Conservation (phyloP, 2,329 filamentous ascomycete species). For the Nakataea oryzae region DNA sequence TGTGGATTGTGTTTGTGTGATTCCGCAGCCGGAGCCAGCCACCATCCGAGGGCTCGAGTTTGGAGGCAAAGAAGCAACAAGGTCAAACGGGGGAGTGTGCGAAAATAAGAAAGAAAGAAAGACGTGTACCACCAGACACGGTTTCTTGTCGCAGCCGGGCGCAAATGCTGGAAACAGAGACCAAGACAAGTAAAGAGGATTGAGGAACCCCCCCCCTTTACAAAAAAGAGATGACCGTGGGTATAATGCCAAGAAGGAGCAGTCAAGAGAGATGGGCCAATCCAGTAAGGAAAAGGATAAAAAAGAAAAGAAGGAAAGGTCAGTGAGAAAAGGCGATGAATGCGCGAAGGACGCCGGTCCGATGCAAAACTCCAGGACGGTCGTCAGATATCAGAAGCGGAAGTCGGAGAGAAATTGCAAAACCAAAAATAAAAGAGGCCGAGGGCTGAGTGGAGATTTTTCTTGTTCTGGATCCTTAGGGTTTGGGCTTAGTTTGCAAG, state of each 20-base stretch:
- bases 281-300: too few species aligned
- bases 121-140: not conserved
- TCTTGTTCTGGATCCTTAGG: conserved; percentile 1
- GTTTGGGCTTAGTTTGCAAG: conserved; percentile 5
- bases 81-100: not conserved
- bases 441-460: conserved; percentile 21
- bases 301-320: not conserved
- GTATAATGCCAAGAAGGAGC: not conserved
- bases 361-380: not conserved
- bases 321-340: not conserved
- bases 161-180: conserved; percentile 11
- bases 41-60: not conserved
- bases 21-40: not conserved
- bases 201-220: not conserved
- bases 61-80: not conserved
- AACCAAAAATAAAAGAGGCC: conserved; percentile 7
- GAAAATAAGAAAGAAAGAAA: not conserved
- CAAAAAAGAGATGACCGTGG: not conserved
- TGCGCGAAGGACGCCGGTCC: not conserved
- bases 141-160: conserved; percentile 5
- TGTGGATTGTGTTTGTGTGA: not conserved
- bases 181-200: not conserved
- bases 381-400: not conserved
- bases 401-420: not conserved
- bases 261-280: not conserved